A percentile compares a stretch with the other conserved stretches of the same genome.
Conservation (phyloP, 2,329 filamentous ascomycete species). For the Exophiala sideris region DNA sequence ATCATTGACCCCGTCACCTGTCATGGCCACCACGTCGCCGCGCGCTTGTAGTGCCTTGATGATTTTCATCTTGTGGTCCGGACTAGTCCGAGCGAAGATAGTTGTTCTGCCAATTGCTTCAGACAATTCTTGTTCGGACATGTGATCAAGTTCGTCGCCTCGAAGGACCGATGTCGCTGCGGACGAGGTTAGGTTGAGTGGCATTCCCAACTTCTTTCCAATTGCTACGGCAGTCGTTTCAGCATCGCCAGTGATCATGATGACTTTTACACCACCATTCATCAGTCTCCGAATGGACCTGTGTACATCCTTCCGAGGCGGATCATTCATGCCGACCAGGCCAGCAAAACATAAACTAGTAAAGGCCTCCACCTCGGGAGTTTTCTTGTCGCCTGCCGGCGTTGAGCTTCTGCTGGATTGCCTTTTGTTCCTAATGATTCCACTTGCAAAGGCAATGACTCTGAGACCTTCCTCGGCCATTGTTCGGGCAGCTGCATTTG, state of each 20-base stretch:
- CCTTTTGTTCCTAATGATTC: constrained; percentile 54
- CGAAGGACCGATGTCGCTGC: constrained; percentile 64
- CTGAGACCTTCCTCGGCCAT: constrained; percentile 89
- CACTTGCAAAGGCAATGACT: constrained; percentile 91
- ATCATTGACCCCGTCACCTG: constrained; percentile 96
- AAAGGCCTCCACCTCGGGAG: constrained; percentile 66
- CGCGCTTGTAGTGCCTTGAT: constrained; percentile 84
- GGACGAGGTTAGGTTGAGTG: constrained; percentile 57
- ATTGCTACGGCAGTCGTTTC: constrained; percentile 94
- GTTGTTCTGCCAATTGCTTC: constrained; percentile 83
- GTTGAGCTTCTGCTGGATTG: constrained; percentile 55
- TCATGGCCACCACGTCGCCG: constrained; percentile 98
- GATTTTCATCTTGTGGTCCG: constrained; percentile 98
- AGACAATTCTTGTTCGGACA: constrained; percentile 81
- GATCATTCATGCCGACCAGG: constrained; percentile 95
- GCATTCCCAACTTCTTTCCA: constrained; percentile 92
- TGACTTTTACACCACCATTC: constrained; percentile 91
- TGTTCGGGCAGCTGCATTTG: constrained; percentile 71
- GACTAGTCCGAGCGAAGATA: constrained; percentile 93
- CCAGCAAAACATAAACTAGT: constrained; percentile 84
- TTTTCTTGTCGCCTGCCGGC: constrained; percentile 33
- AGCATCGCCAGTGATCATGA: constrained; percentile 98
- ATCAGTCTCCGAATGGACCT: constrained; percentile 85
- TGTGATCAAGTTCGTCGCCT: constrained; percentile 88
- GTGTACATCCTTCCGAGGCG: constrained; percentile 84